Evolutionary conservation across 306 rosid genomes (phyloP), one percentile per base, ranked within the genome.

Genomic region (Fragaria vesca): DNA sequence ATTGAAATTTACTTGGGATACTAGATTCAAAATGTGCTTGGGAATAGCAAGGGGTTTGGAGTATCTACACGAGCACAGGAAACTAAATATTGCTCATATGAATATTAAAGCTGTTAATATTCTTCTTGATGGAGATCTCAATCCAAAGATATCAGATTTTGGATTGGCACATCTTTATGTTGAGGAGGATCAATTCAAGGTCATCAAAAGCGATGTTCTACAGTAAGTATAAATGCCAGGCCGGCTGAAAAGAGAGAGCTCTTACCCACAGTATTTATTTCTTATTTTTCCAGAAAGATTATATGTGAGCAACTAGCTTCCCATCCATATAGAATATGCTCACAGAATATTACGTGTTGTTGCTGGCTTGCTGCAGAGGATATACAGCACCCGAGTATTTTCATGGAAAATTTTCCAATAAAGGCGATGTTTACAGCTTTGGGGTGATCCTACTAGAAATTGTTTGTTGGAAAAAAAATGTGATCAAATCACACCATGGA

Each of bases 31-130:
- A 12, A 77, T 77, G 16, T 77, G 80, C n/a, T 17, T 36, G 72
- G 80, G 57, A 6, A 77, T 77, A n/a, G 80, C 80, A 4, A 67
- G 61, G 20, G 80, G 80, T 67, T 77, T 77, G 74, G 26, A 67
- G 55, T 67, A 77, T 77, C 74, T 76, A 48, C 74, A 76, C 9
- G 73, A 68, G 17, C 79, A 32, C 50, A 32, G 62, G 3, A 76
- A 51, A 62, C 40, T 30, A 16, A 34, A 26, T 61, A 66, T 65
- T 2, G 79, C 52, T 66, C 73, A 65, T 38, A 48, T 46, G 51
- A 47, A 69, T 32, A 76, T 76, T 4, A 76, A 76, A 21, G 65
- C 79, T 70, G 57, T 28, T 18, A 78, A 78, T 70, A 69, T 78
- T 58, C 81, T 78, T 20, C 81, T 78, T 42, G 62, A 78, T 45